Percentiles rank a stretch among this genome's conserved stretches.
Conservation (phyloP, 352 stramenopile genomes). For the Phytophthora kernoviae region DNA sequence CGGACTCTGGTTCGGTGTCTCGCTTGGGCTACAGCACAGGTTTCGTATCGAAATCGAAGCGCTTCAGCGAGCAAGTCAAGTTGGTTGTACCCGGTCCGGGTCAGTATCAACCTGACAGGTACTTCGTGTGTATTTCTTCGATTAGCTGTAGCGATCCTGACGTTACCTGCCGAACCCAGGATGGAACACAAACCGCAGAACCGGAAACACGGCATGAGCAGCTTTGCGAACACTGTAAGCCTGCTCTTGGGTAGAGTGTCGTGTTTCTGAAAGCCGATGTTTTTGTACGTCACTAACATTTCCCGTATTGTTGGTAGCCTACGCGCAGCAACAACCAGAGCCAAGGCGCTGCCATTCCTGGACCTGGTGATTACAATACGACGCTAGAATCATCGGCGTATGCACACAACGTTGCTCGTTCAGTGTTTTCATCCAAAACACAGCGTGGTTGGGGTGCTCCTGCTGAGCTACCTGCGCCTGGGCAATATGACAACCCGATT, state of each 20-base stretch:
- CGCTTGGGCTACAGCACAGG: constrained; percentile 73
- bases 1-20: constrained; percentile 77
- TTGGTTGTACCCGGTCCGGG: constrained; percentile 64
- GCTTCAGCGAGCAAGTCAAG: constrained; percentile 59
- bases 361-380: constrained; percentile 61
- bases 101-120: constrained; percentile 67
- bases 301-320: constrained; percentile 20
- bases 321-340: constrained; percentile 41
- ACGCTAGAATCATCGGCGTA: constrained; percentile 42
- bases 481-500: constrained; percentile 73
- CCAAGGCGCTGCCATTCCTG: constrained; percentile 28
- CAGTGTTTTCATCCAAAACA: constrained; percentile 70
- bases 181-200: constrained; percentile 54
- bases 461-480: constrained; percentile 56
- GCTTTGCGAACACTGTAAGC: constrained; percentile 62
- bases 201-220: constrained; percentile 72
- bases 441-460: constrained; percentile 54
- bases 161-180: constrained; percentile 21
- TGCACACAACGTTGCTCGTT: constrained; percentile 59
- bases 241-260: neutral
- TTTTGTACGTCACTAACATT: constrained; percentile 6
- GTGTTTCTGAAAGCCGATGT: neutral
- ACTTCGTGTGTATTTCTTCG: constrained; percentile 1
- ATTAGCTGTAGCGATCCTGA: neutral
- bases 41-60: constrained; percentile 81